Evolutionary conservation across 192 early-diverging fungal species (phyloP), one percentile per base, ranked within the genome.

Genomic region (Coemansia furcata): DNA sequence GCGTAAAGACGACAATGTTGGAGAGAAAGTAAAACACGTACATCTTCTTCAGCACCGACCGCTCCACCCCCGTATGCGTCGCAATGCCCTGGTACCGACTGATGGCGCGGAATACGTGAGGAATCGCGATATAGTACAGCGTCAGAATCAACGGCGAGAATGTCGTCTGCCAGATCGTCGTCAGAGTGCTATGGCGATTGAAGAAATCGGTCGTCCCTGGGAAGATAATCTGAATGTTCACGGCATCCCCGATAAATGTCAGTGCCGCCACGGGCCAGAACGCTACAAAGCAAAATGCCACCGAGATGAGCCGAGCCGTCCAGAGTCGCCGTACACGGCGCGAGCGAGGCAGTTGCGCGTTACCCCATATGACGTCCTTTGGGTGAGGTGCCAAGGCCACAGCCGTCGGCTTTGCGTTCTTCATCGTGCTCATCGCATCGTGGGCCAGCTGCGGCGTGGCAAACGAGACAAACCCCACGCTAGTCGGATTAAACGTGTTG

Each of bases 331-430:
- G 61, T 55, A 82, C 68, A 58, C 86, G 80, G 26, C 82, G 67
- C 39, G 77, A 63, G 42, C 83, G 83, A 21, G 85, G 79, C 71
- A 88, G 74, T 49, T 86, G 72, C 37, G 86, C 83, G 64, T 93
- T 93, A 54, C 68, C 82, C 91, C 91, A 93, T 63, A 93, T 87
- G 35, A 93, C 85, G 64, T 93, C 90, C 46, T 88, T 88, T 49
- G 91, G 90, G 23, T 84, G 83, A n/a, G 90, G 91, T 14, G 91
- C 86, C 43, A 89, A 64, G 30, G 50, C 52, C 0, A 50, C 74
- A 10, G 63, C n/a, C 15, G 62, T 35, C 11, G 82, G 78, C 38
- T 50, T 46, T 36, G 71, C 46, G 17, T 29, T 32, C 52, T 66
- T 67, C 66, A 85, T 58, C 21, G 74, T 36, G 7, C 77, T 69